phyloP scores from a whole-genome alignment of 1,284 basidiomycete species.

The Cryptococcus sp. region DNA sequence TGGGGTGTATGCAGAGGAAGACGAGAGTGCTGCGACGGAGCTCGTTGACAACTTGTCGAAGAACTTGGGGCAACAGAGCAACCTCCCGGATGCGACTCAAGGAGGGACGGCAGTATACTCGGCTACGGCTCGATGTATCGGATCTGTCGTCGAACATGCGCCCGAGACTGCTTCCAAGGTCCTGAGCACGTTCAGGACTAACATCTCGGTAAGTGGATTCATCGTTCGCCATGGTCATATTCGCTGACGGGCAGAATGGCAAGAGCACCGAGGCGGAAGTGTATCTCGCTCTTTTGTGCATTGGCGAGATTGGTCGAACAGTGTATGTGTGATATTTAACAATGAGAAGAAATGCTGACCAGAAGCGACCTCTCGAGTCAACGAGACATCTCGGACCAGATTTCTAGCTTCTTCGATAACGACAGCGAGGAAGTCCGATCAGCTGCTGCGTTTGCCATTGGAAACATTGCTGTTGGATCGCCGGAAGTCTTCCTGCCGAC shows the following conservation, averaged over 20 bases:
- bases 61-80: constrained; percentile 15
- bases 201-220: constrained; percentile 57
- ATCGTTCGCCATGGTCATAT: not conserved
- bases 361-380: constrained; percentile 78
- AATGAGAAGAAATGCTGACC: too few relatives aligned
- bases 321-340: constrained; percentile 56
- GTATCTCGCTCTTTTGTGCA: constrained; percentile 74
- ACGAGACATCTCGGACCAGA: constrained; percentile 64
- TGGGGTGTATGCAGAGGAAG: constrained; percentile 69
- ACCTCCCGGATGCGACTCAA: constrained; percentile 36
- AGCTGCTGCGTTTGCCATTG: constrained; percentile 86
- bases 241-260: constrained; percentile 47
- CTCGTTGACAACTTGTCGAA: constrained; percentile 65
- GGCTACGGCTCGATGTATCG: constrained; percentile 78
- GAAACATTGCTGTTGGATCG: constrained; percentile 91
- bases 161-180: constrained; percentile 67
- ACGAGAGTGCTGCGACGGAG: constrained; percentile 70
- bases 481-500: constrained; percentile 75
- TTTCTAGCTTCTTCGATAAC: constrained; percentile 66
- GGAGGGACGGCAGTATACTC: constrained; percentile 46
- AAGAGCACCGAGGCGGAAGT: constrained; percentile 63
- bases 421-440: constrained; percentile 78
- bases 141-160: constrained; percentile 66
- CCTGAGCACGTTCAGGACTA: constrained; percentile 71
- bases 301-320: constrained; percentile 84